phyloP scores from a whole-genome alignment of 2,329 filamentous ascomycete species.

The Tricladium varicosporioides region DNA sequence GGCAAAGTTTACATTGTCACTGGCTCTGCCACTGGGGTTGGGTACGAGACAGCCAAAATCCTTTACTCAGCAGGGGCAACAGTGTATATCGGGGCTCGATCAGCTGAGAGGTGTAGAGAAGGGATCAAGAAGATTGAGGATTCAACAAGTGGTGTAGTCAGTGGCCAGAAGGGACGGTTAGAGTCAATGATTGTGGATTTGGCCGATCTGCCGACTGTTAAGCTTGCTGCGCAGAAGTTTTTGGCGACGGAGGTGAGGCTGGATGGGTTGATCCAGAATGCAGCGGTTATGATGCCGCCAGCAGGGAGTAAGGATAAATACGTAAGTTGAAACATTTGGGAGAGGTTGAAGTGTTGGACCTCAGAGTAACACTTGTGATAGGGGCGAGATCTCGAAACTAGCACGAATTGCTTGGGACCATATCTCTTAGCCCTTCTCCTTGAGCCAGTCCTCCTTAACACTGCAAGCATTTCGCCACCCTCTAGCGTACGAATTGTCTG shows the following conservation, averaged over 20 bases:
- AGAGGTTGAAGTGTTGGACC: neutral
- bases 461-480: constrained; percentile 4
- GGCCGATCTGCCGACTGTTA: constrained; percentile 29
- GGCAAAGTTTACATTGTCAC: constrained; percentile 46
- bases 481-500: constrained; percentile 35
- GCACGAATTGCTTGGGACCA: constrained; percentile 25
- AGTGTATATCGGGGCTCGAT: constrained; percentile 50
- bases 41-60: constrained; percentile 47
- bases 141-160: constrained; percentile 7
- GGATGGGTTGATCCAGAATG: constrained; percentile 45
- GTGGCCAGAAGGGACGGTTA: constrained; percentile 20
- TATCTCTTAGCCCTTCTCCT: constrained; percentile 25
- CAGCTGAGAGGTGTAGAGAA: constrained; percentile 37
- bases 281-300: constrained; percentile 43
- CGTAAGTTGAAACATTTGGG: constrained; percentile 10
- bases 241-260: constrained; percentile 32
- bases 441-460: constrained; percentile 18
- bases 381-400: constrained; percentile 28
- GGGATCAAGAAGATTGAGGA: constrained; percentile 41
- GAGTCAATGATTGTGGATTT: constrained; percentile 26
- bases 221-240: constrained; percentile 29
- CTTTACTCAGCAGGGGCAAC: constrained; percentile 49
- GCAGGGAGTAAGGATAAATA: constrained; percentile 38
- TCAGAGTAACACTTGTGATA: constrained; percentile 2
- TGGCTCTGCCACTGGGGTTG: constrained; percentile 36